Evolutionary conservation across 345 rosid genomes (phyloP).

Genomic region (Cardamine occulta): DNA sequence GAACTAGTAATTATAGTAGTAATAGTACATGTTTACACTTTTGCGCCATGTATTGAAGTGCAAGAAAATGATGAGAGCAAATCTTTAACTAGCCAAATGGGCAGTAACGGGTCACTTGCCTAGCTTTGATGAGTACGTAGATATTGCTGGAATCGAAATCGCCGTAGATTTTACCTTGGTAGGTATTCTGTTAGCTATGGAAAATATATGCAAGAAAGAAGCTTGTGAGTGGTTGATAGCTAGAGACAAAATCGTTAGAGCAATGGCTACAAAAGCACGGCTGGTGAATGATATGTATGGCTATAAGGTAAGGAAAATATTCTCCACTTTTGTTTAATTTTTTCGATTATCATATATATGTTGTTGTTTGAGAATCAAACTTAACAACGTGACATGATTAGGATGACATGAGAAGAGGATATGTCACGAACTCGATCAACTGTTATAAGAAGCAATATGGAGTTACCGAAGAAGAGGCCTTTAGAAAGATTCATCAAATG

Average conservation of each 20-base stretch:
- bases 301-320: not conserved
- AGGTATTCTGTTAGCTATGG: not conserved
- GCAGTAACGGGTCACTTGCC: conserved; percentile 5
- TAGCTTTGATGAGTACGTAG: conserved; percentile 25
- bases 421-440: not conserved
- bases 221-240: conserved; percentile 17
- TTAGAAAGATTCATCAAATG: not conserved
- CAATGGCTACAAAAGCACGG: not conserved
- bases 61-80: not conserved
- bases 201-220: conserved; percentile 1
- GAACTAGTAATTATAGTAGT: too few relatives aligned
- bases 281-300: not conserved
- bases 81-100: conserved; percentile 25
- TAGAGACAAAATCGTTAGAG: not conserved
- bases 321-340: not conserved
- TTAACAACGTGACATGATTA: not conserved
- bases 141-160: not conserved
- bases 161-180: not conserved
- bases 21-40: too few relatives aligned
- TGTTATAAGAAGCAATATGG: conserved; percentile 32
- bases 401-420: conserved; percentile 46
- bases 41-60: not conserved
- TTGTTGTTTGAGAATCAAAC: not conserved
- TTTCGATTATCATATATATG: not conserved
- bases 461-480: conserved; percentile 13